A percentile compares a stretch with the other conserved stretches of the same genome.
Evolutionary conservation across 169 alveolate species (phyloP).

Genomic region (Cyclospora cayetanensis): DNA sequence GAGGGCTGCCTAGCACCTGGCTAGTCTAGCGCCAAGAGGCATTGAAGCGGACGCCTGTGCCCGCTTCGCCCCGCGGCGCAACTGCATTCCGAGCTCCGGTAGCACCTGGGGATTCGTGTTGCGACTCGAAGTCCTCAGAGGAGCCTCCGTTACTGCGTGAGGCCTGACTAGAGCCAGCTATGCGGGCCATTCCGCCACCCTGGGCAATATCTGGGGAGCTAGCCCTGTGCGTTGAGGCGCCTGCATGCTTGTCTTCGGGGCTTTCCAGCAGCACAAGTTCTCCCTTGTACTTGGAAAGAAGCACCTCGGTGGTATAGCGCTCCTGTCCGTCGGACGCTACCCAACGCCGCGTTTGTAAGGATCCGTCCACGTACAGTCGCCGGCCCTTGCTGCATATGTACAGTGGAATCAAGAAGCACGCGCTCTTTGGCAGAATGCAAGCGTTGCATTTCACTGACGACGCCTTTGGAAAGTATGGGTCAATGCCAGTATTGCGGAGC

Average conservation of each 20-base stretch:
- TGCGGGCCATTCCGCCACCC: neutral
- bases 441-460: no score
- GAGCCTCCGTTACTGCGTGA: neutral
- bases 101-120: neutral
- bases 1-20: no score
- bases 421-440: no score
- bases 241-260: constrained; percentile 13
- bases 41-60: neutral
- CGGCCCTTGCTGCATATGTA: constrained; percentile 75
- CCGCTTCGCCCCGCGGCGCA: neutral
- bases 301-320: constrained; percentile 54
- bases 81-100: neutral
- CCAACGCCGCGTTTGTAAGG: constrained; percentile 78
- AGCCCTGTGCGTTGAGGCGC: neutral
- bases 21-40: neutral
- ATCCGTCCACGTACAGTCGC: constrained; percentile 75
- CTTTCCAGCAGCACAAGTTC: constrained; percentile 45
- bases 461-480: neutral
- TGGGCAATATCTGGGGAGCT: neutral
- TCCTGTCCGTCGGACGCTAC: constrained; percentile 71
- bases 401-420: neutral
- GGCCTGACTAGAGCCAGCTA: neutral
- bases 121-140: neutral
- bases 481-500: neutral
- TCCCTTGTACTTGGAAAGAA: constrained; percentile 17